phyloP scores from a whole-genome alignment of 768 basidiomycete species.

The Pleurotus platypus region DNA sequence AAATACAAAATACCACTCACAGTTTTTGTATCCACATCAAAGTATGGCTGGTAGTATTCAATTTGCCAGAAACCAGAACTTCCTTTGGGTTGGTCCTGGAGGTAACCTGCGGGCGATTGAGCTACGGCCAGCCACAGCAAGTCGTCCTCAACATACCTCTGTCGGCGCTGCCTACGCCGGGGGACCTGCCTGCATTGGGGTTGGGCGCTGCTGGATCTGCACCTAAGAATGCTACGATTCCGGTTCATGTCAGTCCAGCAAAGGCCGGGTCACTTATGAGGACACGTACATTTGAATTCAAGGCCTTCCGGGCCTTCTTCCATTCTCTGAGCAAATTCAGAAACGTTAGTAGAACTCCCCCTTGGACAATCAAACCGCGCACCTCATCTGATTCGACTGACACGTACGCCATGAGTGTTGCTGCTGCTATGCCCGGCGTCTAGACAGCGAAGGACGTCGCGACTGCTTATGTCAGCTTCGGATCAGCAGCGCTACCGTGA shows the following conservation, averaged over 20 bases:
- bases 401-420: conserved; percentile 62
- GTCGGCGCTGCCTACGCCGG: conserved; percentile 48
- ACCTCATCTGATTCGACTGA: conserved; percentile 72
- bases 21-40: conserved; percentile 82
- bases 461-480: too few species aligned
- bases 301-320: conserved; percentile 69
- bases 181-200: conserved; percentile 21
- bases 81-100: conserved; percentile 49
- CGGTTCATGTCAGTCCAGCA: not conserved
- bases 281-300: conserved; percentile 63
- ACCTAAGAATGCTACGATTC: conserved; percentile 52
- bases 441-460: too few species aligned
- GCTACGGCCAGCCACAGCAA: not conserved
- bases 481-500: too few species aligned
- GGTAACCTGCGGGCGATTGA: conserved; percentile 49
- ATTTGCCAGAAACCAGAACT: conserved; percentile 69
- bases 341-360: too few species aligned
- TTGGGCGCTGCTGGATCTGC: conserved; percentile 30
- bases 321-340: conserved; percentile 34
- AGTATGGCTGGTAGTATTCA: conserved; percentile 85
- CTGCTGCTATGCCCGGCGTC: not conserved
- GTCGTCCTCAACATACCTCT: conserved; percentile 31
- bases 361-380: conserved; percentile 16
- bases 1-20: conserved; percentile 29
- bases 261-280: conserved; percentile 1